Evolutionary conservation across 1,284 basidiomycete genomes (phyloP).

Genomic region (Cryptococcus wingfieldii): DNA sequence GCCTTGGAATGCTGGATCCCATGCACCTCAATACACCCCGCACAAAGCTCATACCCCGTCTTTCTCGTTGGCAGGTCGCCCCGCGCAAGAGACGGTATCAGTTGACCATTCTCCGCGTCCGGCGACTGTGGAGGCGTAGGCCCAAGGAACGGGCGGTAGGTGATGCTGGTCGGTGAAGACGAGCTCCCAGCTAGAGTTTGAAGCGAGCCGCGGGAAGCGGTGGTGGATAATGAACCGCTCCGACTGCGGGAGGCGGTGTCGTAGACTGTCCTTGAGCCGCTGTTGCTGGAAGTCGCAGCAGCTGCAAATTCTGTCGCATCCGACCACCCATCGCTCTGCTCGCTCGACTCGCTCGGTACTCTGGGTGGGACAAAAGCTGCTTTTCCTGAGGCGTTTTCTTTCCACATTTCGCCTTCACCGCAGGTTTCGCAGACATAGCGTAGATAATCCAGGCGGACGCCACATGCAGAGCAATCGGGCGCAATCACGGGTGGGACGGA

Average conservation of each 20-base stretch:
- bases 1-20: constrained; percentile 66
- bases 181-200: constrained; percentile 17
- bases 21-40: constrained; percentile 66
- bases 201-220: constrained; percentile 13
- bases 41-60: constrained; percentile 75
- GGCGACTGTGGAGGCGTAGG: constrained; percentile 16
- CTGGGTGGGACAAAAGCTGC: constrained; percentile 18
- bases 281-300: constrained; percentile 1
- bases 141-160: constrained; percentile 5
- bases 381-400: constrained; percentile 31
- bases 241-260: constrained; percentile 13
- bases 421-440: constrained; percentile 82
- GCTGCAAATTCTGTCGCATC: constrained; percentile 22
- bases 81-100: background rate
- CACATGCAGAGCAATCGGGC: constrained; percentile 76
- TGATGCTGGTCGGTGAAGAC: constrained; percentile 14
- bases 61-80: constrained; percentile 26
- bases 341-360: constrained; percentile 9
- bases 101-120: background rate
- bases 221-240: constrained; percentile 23
- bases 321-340: constrained; percentile 16
- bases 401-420: constrained; percentile 58
- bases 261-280: constrained; percentile 22
- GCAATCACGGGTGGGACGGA: constrained; percentile 59
- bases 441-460: constrained; percentile 65